Base-by-base conservation (phyloP, 2,329 filamentous ascomycete species). In the Cordyceps fumosorosea region DNA sequence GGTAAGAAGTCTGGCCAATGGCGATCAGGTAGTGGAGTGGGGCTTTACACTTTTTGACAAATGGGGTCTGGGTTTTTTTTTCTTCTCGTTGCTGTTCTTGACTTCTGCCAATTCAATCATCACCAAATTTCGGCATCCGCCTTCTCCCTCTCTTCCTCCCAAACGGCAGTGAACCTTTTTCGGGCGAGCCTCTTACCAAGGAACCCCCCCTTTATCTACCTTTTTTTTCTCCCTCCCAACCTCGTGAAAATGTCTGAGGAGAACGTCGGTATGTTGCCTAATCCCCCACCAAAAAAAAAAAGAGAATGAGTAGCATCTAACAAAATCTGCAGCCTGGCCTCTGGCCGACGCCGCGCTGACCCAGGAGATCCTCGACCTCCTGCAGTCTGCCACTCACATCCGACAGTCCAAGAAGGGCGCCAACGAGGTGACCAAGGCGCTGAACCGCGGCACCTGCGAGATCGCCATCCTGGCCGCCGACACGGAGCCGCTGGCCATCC, bases 381-480 rank as follows among this genome's bases (percentile, higher is more conserved):
- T 93, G 65, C 90, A 93, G 79, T 87, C 89, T 71, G 76, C 86
- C 71, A 89, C 78, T 82, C 84, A 72, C 64, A 66, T 70, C 72
- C 83, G 87, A 57, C 90, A 95, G 82, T 78, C 93, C 67, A 95
- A 95, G 83, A 96, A 95, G 82, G 90, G 91, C 65, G 90, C 90
- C 74, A 93, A 93, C 83, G 89, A 91, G 75, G 75, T 75, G 54
- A 96, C 91, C 73, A 96, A 96, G 83, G 89, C 91, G 1, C 83
- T 96, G 56, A 96, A 95, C 81, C 89, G 93, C 69, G 93, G 93
- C 78, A 92, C 93, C 65, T 87, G 87, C 68, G 93, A 98, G 79
- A 81, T 98, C 66, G 88, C 96, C 72, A 84, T 98, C 69, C 86
- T 97, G 60, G 91, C 92, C 54, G 92, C 91, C 66, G 93, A 98